Base-by-base conservation (phyloP, 164 flowering plant genomes). In the Kalanchoe fedtschenkoi region DNA sequence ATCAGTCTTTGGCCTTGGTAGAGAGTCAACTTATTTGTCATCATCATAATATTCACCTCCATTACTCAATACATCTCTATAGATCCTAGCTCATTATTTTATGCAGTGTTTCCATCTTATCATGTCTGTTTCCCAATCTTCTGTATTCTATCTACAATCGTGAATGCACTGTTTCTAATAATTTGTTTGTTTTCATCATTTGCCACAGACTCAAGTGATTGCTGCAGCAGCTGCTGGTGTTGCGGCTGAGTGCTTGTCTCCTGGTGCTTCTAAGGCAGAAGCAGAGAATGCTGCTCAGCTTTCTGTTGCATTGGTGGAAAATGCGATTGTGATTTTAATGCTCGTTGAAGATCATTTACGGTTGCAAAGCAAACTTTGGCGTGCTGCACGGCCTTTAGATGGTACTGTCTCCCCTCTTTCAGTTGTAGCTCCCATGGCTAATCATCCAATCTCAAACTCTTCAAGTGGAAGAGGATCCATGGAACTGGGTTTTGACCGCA, bases 181-280 rank as follows among this genome's bases (percentile, higher is more conserved):
- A 19, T 58, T 32, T 30, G 10, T 6, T 30, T 43, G 14, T 9
- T 42, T 74, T 66, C 74, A 72, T 79, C 54, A 69, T 68, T 63
- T 77, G 62, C 72, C 43, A 71, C 91, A 95, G 99, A 95, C 96
- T 70, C 96, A 95, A 83, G 86, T 95, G 63, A 95, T 95, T 81
- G 99, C 99, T 69, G 96, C 97, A 29, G 99, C 97, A 2, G 92
- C 99, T 69, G 99, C 99, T 82, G 97, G 96, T 72, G 97, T 91
- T 72, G 99, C 97, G 24, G 93, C 99, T 57, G 97, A 79, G 76
- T 92, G 97, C 54, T 76, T 91, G 68, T 79, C 97, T 34, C 97
- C 99, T 32, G 71, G 66, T 71, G 87, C 77, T 65, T 80, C 99
- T 22, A 95, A 80, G 79, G 79, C 73, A 35, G 96, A 85, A 76